Conservation (phyloP, 495 filamentous ascomycete species). For the Penicillium flavigenum region DNA sequence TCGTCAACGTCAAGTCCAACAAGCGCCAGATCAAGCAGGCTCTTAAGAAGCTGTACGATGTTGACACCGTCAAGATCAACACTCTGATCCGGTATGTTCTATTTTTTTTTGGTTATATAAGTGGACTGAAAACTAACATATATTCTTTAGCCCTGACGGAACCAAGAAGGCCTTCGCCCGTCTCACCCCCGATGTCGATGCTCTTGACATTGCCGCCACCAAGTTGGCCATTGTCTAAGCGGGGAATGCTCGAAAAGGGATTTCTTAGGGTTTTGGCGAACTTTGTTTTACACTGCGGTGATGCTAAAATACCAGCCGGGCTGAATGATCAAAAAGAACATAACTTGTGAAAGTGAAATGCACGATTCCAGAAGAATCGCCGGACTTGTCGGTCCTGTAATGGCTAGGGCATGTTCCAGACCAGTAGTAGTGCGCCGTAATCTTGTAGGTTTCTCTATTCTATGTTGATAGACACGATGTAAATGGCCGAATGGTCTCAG, state of each 20-base stretch:
- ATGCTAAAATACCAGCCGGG: conserved; percentile 46
- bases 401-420: conserved; percentile 4
- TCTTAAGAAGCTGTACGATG: conserved; percentile 99
- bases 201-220: conserved; percentile 97
- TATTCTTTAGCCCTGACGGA: conserved; percentile 73
- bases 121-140: conserved; percentile 17
- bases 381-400: conserved; percentile 17
- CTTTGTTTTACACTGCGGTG: conserved; percentile 46
- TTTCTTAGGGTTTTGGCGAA: conserved; percentile 45
- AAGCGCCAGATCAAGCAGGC: conserved; percentile 99
- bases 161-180: conserved; percentile 98
- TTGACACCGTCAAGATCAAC: conserved; percentile 97
- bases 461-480: background rate
- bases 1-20: conserved; percentile 97
- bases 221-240: conserved; percentile 95
- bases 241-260: conserved; percentile 23
- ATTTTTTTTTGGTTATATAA: background rate
- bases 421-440: background rate
- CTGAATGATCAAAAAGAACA: conserved; percentile 49
- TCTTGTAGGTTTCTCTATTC: background rate
- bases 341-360: conserved; percentile 26
- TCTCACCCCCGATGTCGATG: conserved; percentile 93
- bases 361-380: conserved; percentile 19
- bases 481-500: background rate
- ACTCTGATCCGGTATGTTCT: conserved; percentile 83